Base-by-base conservation (phyloP, 768 basidiomycete genomes). In the Auricularia auricula-judae region DNA sequence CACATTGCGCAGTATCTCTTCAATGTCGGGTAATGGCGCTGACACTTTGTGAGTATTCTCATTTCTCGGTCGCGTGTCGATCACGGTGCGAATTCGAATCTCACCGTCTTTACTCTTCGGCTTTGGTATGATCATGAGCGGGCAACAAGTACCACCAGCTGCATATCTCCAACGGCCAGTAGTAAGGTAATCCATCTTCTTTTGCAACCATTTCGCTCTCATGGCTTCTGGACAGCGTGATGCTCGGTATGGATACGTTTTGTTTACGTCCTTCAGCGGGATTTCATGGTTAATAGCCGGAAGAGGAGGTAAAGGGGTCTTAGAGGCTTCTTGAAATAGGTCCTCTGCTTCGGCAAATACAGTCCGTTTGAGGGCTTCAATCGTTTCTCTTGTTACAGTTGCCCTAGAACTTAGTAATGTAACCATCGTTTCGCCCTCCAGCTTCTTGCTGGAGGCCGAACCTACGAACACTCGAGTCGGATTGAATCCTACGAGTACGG, bases 281-380 rank as follows among this genome's bases (percentile, higher is more conserved):
- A 67, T 66, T 23, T 51, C 18, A 36, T 67, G 66, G 42, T 67
- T 67, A 2, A 67, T 61, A 4, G 65, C 65, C 59, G 61, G 43
- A 4, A 63, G 21, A 12, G 66, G 66, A 18, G 66, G 66, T 61
- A 67, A 61, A 3, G 18, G 16, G 8, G 66, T 63, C 5, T 66
- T 62, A 8, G 39, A 36, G 4, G 60, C 62, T 8, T 47, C 35
- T n/a, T 51, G 63, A 51, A 62, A 67, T 18, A 67, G 66, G 39
- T 67, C 66, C 36, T 8, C 16, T 10, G 66, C 66, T 43, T 66
- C 65, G 11, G 63, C 14, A 21, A 59, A 47, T 5, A 67, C 51
- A n/a, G 36, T 8, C 18, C 42, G 51, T 47, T 66, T 47, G 21
- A 67, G 23, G 16, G 10, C 8, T n/a, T 67, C 65, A 3, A 67